Evolutionary conservation across 2,329 filamentous ascomycete species (phyloP).

Genomic region (Claviceps pazoutovae): DNA sequence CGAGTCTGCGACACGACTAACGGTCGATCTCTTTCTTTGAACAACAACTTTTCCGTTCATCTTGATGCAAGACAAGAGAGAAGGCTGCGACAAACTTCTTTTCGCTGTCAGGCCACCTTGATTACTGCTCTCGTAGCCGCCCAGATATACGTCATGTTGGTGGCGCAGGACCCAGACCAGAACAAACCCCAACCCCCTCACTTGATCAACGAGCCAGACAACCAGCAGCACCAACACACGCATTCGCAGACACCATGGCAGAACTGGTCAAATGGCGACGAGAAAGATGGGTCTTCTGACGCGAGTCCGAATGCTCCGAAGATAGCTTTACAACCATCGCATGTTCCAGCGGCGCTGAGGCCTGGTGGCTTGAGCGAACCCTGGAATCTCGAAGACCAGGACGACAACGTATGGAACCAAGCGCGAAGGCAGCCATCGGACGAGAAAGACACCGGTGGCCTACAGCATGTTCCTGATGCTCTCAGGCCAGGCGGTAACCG

Average conservation of each 20-base stretch:
- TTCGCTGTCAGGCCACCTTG: not conserved
- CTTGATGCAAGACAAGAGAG: not conserved
- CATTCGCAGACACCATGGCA: constrained; percentile 12
- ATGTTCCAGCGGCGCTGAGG: constrained; percentile 18
- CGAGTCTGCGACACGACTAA: not conserved
- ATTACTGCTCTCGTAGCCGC: not conserved
- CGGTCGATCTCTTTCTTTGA: not conserved
- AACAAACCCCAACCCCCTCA: not conserved
- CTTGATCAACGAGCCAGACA: not conserved
- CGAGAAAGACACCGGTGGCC: not conserved
- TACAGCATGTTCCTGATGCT: constrained; percentile 16
- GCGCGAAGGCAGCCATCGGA: constrained; percentile 9
- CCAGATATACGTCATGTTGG: constrained; percentile 3
- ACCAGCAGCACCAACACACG: not conserved
- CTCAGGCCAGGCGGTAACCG: constrained; percentile 21
- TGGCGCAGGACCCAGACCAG: constrained; percentile 2
- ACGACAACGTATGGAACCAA: constrained; percentile 20
- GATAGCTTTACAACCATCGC: constrained; percentile 4
- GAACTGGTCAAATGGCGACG: constrained; percentile 10
- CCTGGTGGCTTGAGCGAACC: constrained; percentile 16
- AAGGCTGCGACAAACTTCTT: not conserved
- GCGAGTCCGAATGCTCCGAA: constrained; percentile 1
- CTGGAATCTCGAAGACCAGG: constrained; percentile 10
- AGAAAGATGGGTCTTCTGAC: constrained; percentile 9
- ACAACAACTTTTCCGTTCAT: not conserved